Evolutionary conservation across 2,329 filamentous ascomycete genomes (phyloP), one percentile per base, ranked within the genome.

Genomic region (Microsporum audouinii): DNA sequence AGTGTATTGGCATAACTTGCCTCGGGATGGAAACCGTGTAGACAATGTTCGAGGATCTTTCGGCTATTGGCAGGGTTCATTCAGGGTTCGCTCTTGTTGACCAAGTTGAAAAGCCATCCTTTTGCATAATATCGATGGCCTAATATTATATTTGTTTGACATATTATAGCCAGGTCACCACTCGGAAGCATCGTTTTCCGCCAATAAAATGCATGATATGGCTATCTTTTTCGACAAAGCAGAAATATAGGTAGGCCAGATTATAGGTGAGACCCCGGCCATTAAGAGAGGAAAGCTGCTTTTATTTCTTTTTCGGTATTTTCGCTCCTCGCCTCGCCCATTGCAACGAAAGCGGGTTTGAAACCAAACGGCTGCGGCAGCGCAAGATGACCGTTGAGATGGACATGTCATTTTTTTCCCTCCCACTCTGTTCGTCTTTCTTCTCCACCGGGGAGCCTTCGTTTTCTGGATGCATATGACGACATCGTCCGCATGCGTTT

Each of bases 381-480:
- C 51, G 51, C 51, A 55, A 55, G 51, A 36, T 55, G 51, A 34
- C 51, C 51, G 51, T 55, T 55, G 51, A 23, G 51, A 51, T 51
- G 23, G 45, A 51, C 45, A 51, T 55, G 51, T 55, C 51, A 55
- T 31, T 38, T 55, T 55, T 55, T 36, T 14, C 14, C 31, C 23
- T 53, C 49, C 17, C 17, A 3, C 27, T 34, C 43, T 29, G 45
- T 10, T 29, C 14, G 23, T 29, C 27, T 14, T 31, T 17, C 14
- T 55, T 55, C 51, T 55, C 51, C 51, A 55, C 51, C 33, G n/a
- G 29, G 51, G 10, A 23, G 27, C 23, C 31, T 55, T 31, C 36
- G 27, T 53, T 33, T 33, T 8, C 17, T 55, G 34, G 33, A n/a
- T 33, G 27, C 4, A 29, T 31, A 55, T 55, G 51, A 55, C 51